Percentiles rank a stretch among this genome's conserved stretches.
Conservation (phyloP, 2,329 filamentous ascomycete genomes). For the Berkeleyomyces rouxiae region DNA sequence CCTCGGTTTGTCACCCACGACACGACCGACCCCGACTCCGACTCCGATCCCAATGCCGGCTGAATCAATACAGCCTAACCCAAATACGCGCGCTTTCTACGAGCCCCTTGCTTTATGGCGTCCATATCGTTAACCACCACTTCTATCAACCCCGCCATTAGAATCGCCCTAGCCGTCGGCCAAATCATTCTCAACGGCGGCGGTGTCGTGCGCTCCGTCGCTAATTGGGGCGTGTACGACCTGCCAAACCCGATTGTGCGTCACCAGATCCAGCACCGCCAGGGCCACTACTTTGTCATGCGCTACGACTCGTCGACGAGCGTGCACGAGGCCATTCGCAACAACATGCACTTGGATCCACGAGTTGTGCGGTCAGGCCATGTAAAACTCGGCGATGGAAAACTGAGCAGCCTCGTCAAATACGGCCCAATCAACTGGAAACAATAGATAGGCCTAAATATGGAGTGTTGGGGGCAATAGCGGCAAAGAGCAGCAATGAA, state of each 20-base stretch:
- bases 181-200: constrained; percentile 64
- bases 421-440: constrained; percentile 36
- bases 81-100: neutral
- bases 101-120: no score
- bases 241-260: constrained; percentile 65
- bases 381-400: constrained; percentile 63
- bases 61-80: no score
- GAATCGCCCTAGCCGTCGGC: constrained; percentile 76
- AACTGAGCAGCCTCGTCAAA: constrained; percentile 33
- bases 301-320: constrained; percentile 68
- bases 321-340: constrained; percentile 58
- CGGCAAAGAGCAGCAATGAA: neutral
- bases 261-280: constrained; percentile 67
- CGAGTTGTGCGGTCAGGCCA: constrained; percentile 75
- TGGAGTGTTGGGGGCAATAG: constrained; percentile 15
- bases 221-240: constrained; percentile 88
- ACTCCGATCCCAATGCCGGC: neutral
- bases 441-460: constrained; percentile 3
- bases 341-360: constrained; percentile 69
- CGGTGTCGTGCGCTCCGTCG: constrained; percentile 80
- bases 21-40: constrained; percentile 10
- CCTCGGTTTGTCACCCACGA: neutral
- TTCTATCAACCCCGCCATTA: constrained; percentile 22
- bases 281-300: constrained; percentile 95
- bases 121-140: constrained; percentile 3